These are phyloP conservation scores for Maudiozyma bulderi DNA, from an alignment of 805 yeast species.

Conservation along the genomic window DNA sequence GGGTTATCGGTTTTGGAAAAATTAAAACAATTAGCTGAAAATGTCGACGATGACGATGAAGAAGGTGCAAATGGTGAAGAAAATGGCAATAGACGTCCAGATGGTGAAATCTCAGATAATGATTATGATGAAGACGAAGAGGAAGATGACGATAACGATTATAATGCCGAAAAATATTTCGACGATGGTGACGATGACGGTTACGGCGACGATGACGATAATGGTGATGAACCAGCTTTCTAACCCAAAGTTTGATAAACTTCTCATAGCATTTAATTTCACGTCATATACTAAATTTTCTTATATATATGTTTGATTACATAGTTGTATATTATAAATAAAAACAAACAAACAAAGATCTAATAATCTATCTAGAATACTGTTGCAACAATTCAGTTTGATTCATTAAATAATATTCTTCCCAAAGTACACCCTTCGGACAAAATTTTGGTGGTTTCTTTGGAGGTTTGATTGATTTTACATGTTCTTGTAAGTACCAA, in stretches of 20 bases:
- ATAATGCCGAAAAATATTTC: conserved; percentile 40
- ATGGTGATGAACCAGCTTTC: conserved; percentile 49
- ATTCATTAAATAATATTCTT: conserved; percentile 13
- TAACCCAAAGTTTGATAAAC: conserved; percentile 15
- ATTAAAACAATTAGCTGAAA: conserved; percentile 41
- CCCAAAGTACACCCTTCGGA: conserved; percentile 17
- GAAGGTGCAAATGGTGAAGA: conserved; percentile 21
- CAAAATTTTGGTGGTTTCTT: conserved; percentile 15
- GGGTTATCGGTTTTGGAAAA: conserved; percentile 37
- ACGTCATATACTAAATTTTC: not conserved
- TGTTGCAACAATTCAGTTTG: not conserved
- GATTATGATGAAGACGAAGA: conserved; percentile 55
- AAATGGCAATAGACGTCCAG: conserved; percentile 23
- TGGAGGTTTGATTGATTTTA: conserved; percentile 9
- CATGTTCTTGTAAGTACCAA: conserved; percentile 10
- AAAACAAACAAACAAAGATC: not conserved
- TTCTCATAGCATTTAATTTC: too few species aligned
- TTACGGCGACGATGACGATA: conserved; percentile 27
- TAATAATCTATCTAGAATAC: not conserved
- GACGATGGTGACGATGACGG: conserved; percentile 37
- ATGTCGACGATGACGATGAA: conserved; percentile 35
- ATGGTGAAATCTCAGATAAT: conserved; percentile 31
- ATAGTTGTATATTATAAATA: not conserved
- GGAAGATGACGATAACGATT: conserved; percentile 43
- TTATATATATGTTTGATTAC: not conserved